These are phyloP conservation scores for Amaranthus cruentus DNA, from an alignment of 148 eudicot species.

Conservation along the genomic window DNA sequence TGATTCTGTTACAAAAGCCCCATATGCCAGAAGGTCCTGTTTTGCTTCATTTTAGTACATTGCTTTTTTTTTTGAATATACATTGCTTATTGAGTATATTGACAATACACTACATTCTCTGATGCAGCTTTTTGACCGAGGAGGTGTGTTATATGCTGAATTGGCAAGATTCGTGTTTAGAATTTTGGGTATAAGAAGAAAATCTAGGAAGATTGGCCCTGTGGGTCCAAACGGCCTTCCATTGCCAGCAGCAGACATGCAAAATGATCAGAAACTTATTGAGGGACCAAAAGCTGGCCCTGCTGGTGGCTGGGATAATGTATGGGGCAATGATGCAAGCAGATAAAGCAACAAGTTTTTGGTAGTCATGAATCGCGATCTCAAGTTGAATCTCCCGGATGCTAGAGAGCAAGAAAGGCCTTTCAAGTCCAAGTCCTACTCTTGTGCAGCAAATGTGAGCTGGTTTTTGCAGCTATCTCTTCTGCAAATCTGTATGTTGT, in stretches of 20 bases:
- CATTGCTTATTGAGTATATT: background rate
- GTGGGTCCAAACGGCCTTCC: constrained; percentile 51
- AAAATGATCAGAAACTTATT: constrained; percentile 36
- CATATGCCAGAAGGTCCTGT: background rate
- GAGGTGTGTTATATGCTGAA: constrained; percentile 87
- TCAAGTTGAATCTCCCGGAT: constrained; percentile 5
- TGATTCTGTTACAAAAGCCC: background rate
- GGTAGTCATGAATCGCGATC: background rate
- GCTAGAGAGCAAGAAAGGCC: constrained; percentile 5
- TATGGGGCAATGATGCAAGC: constrained; percentile 52
- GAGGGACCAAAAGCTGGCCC: constrained; percentile 65
- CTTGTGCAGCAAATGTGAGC: constrained; percentile 4
- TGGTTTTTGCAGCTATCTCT: background rate
- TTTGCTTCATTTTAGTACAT: background rate
- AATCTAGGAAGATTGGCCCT: constrained; percentile 46
- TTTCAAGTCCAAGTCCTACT: background rate
- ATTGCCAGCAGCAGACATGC: constrained; percentile 44
- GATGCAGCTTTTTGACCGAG: constrained; percentile 79
- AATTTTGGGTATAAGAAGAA: constrained; percentile 62
- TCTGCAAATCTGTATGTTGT: constrained; percentile 9
- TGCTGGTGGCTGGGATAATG: constrained; percentile 69
- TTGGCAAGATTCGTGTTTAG: constrained; percentile 90
- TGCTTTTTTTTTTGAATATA: background rate
- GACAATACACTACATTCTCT: background rate
- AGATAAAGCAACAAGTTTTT: constrained; percentile 18